Conservation (phyloP, 1,284 basidiomycete genomes). For the Trichosporon sp. region DNA sequence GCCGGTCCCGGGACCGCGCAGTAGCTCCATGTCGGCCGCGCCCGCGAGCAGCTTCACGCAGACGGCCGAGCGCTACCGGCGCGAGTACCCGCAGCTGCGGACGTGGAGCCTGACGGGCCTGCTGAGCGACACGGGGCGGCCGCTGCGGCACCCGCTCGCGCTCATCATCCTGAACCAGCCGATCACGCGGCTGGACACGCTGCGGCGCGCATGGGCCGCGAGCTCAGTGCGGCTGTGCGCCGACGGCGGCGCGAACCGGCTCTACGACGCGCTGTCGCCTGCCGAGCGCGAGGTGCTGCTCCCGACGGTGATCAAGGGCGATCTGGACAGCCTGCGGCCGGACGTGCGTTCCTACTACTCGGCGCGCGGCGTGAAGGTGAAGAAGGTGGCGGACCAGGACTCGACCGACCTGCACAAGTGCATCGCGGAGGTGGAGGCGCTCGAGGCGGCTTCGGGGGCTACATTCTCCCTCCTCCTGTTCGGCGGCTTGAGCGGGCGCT, state of each 20-base stretch:
- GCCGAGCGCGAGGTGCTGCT: slow-evolving; percentile 52
- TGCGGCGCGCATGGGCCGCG: slow-evolving; percentile 65
- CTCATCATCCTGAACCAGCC: slow-evolving; percentile 87
- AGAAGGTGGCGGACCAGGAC: slow-evolving; percentile 68
- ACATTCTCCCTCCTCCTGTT: slow-evolving; percentile 71
- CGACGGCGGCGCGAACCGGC: slow-evolving; percentile 88
- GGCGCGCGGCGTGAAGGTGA: slow-evolving; percentile 63
- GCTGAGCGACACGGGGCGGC: slow-evolving; percentile 11
- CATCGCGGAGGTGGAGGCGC: slow-evolving; percentile 57
- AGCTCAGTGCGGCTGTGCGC: slow-evolving; percentile 63
- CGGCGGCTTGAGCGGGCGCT: slow-evolving; percentile 81
- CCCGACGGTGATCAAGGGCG: slow-evolving; percentile 86
- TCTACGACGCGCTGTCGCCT: slow-evolving; percentile 62
- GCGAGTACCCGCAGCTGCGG: slow-evolving; percentile 13
- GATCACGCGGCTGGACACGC: slow-evolving; percentile 59
- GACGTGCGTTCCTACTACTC: slow-evolving; percentile 71
- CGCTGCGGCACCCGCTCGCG: slow-evolving; percentile 47
- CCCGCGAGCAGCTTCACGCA: slow-evolving; percentile 2
- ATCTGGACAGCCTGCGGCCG: slow-evolving; percentile 77
- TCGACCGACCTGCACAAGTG: slow-evolving; percentile 96
- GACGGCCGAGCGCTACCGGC: slow-evolving; percentile 9
- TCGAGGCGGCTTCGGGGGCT: slow-evolving; percentile 53
- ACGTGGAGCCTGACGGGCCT: slow-evolving; percentile 12
- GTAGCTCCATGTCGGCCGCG: not conserved
- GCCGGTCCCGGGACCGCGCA: not conserved